Base-by-base conservation (phyloP, 2,329 filamentous ascomycete species). In the Apiospora sp. region DNA sequence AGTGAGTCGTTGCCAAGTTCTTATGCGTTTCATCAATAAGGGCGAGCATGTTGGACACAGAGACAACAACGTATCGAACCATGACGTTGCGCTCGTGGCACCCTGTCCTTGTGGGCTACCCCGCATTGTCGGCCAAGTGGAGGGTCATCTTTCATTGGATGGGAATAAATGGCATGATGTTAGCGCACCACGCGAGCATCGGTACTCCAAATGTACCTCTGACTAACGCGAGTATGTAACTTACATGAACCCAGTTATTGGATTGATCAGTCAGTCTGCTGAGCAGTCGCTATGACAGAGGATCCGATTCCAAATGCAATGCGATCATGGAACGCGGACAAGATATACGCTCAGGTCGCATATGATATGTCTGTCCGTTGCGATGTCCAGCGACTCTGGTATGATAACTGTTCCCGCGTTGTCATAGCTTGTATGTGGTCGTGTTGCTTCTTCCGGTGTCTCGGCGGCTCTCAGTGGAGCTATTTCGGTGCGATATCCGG, bases 81-180 rank as follows among this genome's bases (percentile, higher is more conserved):
- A 64, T 64, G 58, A 41, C 58, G 58, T 64, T 64, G 34, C 30
- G 34, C 58, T 64, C 58, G 58, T 64, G 58, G 30, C 34, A 41
- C 34, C 22, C 34, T 37, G 58, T 41, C 16, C 58, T 64, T 64
- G 34, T 41, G 34, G 58, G 22, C 30, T 64, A 64, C 58, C 58
- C 58, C 58, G 58, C 58, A 64, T 64, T 64, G 58, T 64, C 58
- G 58, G 58, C 58, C 58, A 64, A 41, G 58, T 64, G 58, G 58
- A 64, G 30, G 58, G 58, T n/a, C 19, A 10, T 4, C 34, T n/a
- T 64, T 41, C 22, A 64, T 64, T 64, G 58, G 58, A 64, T 41
- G 30, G 58, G 58, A 64, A 64, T 34, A 64, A 64, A 64, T 64
- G 58, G 58, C 34, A 64, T 64, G 58, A 64, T 64, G 58, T 34